Percentiles rank a stretch among this genome's conserved stretches.
These are phyloP conservation scores for Stephania yunnanensis DNA, from an alignment of 164 flowering plant genomes.

Conservation along the genomic window DNA sequence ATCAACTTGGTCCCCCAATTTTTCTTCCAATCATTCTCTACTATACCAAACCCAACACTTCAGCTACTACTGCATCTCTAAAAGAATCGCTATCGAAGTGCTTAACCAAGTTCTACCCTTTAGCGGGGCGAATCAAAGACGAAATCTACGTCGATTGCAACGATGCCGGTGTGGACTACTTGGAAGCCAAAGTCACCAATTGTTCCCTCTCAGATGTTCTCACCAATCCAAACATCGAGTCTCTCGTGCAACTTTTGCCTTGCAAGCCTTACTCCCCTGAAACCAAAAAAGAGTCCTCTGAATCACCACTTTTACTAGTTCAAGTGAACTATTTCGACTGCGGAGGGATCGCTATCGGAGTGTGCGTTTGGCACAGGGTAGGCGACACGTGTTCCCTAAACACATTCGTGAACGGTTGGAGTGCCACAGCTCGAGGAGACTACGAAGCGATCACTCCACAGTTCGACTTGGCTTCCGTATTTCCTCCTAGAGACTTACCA, in stretches of 20 bases:
- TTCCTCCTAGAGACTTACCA: conserved; percentile 26
- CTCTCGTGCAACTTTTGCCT: conserved; percentile 26
- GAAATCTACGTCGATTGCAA: conserved; percentile 2
- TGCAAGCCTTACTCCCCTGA: neutral
- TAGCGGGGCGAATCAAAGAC: conserved; percentile 8
- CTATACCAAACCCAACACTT: neutral
- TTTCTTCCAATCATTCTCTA: conserved; percentile 11
- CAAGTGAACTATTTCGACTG: conserved; percentile 45
- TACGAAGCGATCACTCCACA: conserved; percentile 10
- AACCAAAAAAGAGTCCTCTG: neutral
- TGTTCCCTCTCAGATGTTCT: neutral
- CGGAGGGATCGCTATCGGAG: conserved; percentile 52
- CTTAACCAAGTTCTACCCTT: neutral
- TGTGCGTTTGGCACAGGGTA: conserved; percentile 41
- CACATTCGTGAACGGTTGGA: conserved; percentile 41
- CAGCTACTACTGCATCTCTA: neutral
- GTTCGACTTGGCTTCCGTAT: conserved; percentile 22
- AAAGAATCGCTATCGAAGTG: conserved; percentile 5
- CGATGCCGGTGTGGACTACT: conserved; percentile 6
- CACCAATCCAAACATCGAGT: conserved; percentile 12
- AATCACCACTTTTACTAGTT: conserved; percentile 16
- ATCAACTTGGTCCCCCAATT: conserved; percentile 5
- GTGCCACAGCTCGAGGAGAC: conserved; percentile 23
- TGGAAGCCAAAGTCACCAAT: neutral
- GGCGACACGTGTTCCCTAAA: conserved; percentile 32